These are phyloP conservation scores for Ensete ventricosum DNA, from an alignment of 176 grass and related monocot species.

Conservation along the genomic window DNA sequence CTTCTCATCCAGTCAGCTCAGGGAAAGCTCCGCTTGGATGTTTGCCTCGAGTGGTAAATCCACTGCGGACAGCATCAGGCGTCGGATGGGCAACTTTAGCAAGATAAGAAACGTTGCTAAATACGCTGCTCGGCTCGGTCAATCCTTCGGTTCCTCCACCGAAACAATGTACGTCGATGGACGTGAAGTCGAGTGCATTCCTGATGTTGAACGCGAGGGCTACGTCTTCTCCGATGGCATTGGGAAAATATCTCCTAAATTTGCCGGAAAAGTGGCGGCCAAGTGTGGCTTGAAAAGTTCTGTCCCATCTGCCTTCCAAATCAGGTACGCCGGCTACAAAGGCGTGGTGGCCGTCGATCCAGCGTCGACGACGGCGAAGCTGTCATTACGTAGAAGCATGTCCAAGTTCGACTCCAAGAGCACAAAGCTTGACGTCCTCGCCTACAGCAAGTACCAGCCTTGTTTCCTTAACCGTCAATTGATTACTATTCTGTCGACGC, in stretches of 20 bases:
- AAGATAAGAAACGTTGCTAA: slow-evolving; percentile 85
- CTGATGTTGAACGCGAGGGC: slow-evolving; percentile 43
- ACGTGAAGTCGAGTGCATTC: slow-evolving; percentile 45
- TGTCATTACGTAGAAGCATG: slow-evolving; percentile 84
- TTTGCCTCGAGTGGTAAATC: slow-evolving; percentile 47
- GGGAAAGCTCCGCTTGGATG: slow-evolving; percentile 93
- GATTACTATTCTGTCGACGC: slow-evolving; percentile 78
- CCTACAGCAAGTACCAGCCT: slow-evolving; percentile 80
- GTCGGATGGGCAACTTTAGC: slow-evolving; percentile 69
- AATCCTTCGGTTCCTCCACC: slow-evolving; percentile 79
- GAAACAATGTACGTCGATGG: slow-evolving; percentile 52
- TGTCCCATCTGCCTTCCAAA: slow-evolving; percentile 78
- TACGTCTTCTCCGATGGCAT: slow-evolving; percentile 88
- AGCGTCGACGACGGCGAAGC: slow-evolving; percentile 38
- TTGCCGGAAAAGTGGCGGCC: slow-evolving; percentile 58
- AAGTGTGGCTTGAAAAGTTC: slow-evolving; percentile 57
- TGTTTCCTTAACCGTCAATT: slow-evolving; percentile 76
- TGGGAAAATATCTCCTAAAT: slow-evolving; percentile 72
- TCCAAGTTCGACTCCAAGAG: slow-evolving; percentile 66
- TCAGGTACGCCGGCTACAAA: slow-evolving; percentile 86
- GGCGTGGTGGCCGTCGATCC: slow-evolving; percentile 76
- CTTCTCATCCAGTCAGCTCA: slow-evolving; percentile 90
- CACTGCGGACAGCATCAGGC: slow-evolving; percentile 55
- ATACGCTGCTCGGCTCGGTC: slow-evolving; percentile 83
- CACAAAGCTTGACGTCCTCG: slow-evolving; percentile 69